Conservation (phyloP, 306 rosid species). For the Prunus kanzakura region DNA sequence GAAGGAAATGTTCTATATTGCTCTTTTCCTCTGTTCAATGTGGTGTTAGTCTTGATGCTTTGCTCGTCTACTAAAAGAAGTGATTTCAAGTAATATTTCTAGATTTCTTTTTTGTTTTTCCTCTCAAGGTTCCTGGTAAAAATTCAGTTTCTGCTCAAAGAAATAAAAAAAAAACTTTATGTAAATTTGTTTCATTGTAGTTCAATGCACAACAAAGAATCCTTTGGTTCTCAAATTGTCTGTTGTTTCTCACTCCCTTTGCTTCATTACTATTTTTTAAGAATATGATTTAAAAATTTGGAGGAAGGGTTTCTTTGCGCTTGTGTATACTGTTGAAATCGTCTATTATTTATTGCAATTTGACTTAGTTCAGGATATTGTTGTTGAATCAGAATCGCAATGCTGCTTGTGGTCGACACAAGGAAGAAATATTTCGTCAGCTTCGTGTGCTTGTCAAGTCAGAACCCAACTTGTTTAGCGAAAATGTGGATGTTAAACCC, state of each 20-base stretch:
- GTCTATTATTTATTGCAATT: constrained; percentile 20
- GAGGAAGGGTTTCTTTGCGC: no score
- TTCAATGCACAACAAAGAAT: not conserved
- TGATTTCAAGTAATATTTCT: not conserved
- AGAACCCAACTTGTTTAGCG: constrained; percentile 41
- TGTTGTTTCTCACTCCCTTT: not conserved
- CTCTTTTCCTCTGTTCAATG: no score
- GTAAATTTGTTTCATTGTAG: not conserved
- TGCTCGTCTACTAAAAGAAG: no score
- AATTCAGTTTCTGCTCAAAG: no score
- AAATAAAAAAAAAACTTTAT: no score
- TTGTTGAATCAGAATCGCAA: constrained; percentile 76
- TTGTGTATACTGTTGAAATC: not conserved
- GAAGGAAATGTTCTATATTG: no score
- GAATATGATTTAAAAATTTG: not conserved
- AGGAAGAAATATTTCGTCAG: constrained; percentile 72
- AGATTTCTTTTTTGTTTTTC: not conserved
- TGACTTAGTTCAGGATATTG: constrained; percentile 40
- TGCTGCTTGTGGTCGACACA: constrained; percentile 72
- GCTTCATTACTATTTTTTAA: not conserved
- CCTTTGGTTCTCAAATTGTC: not conserved
- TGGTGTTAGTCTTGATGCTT: no score
- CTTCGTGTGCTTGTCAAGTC: constrained; percentile 60
- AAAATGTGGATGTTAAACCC: constrained; percentile 18
- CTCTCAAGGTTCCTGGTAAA: not conserved